These are phyloP conservation scores for Nematocida sp. DNA, from an alignment of 371 early-diverging fungal species.

Conservation along the genomic window DNA sequence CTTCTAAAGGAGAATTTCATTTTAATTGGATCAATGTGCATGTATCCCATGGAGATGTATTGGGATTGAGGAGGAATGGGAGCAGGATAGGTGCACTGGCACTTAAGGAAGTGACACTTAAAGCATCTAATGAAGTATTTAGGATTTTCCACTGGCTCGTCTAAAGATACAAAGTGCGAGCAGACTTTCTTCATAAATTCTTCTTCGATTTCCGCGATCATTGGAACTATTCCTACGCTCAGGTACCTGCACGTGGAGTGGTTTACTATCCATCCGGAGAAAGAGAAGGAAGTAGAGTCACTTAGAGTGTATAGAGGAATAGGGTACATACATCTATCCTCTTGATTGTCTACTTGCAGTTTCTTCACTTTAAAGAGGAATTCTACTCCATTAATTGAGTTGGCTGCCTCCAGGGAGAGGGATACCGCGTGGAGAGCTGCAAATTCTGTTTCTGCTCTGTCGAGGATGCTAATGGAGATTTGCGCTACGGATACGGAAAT, in stretches of 20 bases:
- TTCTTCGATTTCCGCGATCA: slow-evolving; percentile 37
- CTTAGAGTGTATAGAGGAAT: slow-evolving; percentile 33
- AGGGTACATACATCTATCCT: slow-evolving; percentile 7
- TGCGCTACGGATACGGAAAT: neutral
- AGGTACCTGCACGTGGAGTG: slow-evolving; percentile 14
- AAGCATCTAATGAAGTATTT: slow-evolving; percentile 54
- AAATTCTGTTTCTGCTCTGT: slow-evolving; percentile 37
- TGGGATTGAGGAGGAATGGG: neutral
- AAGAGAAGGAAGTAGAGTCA: slow-evolving; percentile 3
- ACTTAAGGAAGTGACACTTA: slow-evolving; percentile 2
- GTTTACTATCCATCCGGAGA: slow-evolving; percentile 48
- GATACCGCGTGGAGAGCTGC: slow-evolving; percentile 15
- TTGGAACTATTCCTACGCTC: slow-evolving; percentile 29
- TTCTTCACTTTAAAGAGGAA: slow-evolving; percentile 14
- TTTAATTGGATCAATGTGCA: slow-evolving; percentile 36
- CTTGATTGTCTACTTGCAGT: slow-evolving; percentile 49
- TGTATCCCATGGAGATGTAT: slow-evolving; percentile 25
- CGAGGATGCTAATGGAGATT: slow-evolving; percentile 41
- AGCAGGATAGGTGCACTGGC: slow-evolving; percentile 26
- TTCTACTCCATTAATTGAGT: slow-evolving; percentile 38
- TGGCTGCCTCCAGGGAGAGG: neutral
- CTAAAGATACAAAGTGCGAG: slow-evolving; percentile 34
- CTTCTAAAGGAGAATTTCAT: slow-evolving; percentile 43
- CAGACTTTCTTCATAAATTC: slow-evolving; percentile 45
- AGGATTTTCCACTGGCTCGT: slow-evolving; percentile 35